Evolutionary conservation across 2,329 filamentous ascomycete species (phyloP), one percentile per base, ranked within the genome.

Genomic region (Pseudogymnoascus sp.): DNA sequence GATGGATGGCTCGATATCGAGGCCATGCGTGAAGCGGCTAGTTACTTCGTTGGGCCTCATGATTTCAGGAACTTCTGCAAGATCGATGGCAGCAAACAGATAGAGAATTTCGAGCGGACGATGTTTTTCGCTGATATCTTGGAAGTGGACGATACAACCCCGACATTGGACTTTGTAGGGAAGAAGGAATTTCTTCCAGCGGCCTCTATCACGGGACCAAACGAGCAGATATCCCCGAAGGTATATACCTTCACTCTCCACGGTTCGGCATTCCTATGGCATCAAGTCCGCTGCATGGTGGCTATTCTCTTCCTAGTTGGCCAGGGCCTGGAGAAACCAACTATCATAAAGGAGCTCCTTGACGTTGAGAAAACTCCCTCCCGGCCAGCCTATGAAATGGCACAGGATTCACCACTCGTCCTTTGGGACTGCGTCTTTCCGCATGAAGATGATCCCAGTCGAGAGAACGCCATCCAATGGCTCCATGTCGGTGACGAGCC

Each of bases 1-100:
- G 83, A 88, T 67, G 93, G 92, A 35, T 95, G 89, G 86, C 83
- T 99, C 5, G 88, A 97, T 76, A 89, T 97, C 62, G 87, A 86
- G 0, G 88, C 88, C 37, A 99, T 99, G 95, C 83, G 86, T 16
- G 77, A 86, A 69, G 95, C 90, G 0, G 95, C 93, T 23, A 88
- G 85, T 72, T 80, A 86, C 59, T 93, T 91, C 68, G 85, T 92
- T 69, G 95, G 95, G 5, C 75, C 87, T 60, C 91, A 97, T 75
- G 95, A 99, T 77, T 99, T 97, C 77, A 86, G 95, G 64, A 99
- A 99, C 75, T 90, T 97, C 72, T 97, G 95, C 82, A 96, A 96
- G 75, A 81, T 97, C 64, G 95, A 99, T 75, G 83, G 89, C 0
- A 86, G 83, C 69, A 97, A 97, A 79, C 91, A 96, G 75, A 90